Evolutionary conservation across 2,329 filamentous ascomycete genomes (phyloP).

Genomic region (Pseudogymnoascus sp.): DNA sequence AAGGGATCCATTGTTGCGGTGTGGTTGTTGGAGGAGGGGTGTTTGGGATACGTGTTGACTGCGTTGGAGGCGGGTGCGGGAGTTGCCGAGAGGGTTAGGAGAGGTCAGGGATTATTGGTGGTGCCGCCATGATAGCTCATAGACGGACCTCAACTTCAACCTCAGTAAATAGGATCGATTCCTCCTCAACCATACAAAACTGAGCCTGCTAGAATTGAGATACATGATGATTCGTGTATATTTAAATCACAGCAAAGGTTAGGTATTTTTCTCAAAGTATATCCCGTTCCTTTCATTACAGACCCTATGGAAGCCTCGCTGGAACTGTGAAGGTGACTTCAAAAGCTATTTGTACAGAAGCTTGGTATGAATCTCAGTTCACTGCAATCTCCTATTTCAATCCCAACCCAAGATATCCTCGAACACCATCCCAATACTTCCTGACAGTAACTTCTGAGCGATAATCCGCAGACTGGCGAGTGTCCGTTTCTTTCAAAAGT

Average conservation of each 20-base stretch:
- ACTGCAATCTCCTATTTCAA: not conserved
- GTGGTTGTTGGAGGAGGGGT: not conserved
- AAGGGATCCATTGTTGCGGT: conserved; percentile 54
- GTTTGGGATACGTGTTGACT: conserved; percentile 6
- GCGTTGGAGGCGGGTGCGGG: not conserved
- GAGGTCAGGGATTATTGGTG: conserved; percentile 1
- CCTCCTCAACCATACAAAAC: not conserved
- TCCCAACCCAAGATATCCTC: not conserved
- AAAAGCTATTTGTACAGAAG: not conserved
- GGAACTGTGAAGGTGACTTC: not conserved
- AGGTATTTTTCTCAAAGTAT: not conserved
- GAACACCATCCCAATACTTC: not conserved
- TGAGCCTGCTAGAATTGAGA: not conserved
- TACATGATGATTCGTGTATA: not conserved
- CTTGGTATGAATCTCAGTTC: not conserved
- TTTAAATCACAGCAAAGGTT: not conserved
- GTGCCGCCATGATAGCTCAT: not conserved
- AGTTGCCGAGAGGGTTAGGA: conserved; percentile 1
- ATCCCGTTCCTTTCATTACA: not conserved
- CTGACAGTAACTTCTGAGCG: not conserved
- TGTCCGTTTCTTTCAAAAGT: not conserved
- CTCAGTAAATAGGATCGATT: not conserved
- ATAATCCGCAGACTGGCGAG: not conserved
- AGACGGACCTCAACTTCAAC: not conserved
- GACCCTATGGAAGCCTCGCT: not conserved